These are phyloP conservation scores for Trypanosoma mega DNA, from an alignment of 208 protist species.

Conservation along the genomic window DNA sequence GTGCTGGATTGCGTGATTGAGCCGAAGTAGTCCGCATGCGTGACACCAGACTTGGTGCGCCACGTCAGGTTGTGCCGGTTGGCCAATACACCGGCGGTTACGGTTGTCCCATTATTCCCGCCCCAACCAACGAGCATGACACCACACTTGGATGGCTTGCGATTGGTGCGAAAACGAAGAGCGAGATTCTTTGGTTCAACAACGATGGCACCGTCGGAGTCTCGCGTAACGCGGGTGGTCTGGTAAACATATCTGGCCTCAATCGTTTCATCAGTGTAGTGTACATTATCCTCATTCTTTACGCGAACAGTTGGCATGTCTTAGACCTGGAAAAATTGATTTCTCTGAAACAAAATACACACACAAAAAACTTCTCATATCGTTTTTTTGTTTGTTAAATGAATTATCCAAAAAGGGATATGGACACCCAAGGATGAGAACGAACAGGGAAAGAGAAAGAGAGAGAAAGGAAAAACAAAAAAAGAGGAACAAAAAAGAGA, in stretches of 20 bases:
- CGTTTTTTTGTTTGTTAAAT: too few species aligned
- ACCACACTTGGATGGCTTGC: constrained; percentile 83
- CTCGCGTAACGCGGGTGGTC: constrained; percentile 58
- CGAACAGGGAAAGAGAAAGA: too few species aligned
- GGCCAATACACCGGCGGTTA: constrained; percentile 96
- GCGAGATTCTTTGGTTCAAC: constrained; percentile 66
- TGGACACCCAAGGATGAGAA: too few species aligned
- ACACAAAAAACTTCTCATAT: too few species aligned
- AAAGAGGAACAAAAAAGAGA: too few species aligned
- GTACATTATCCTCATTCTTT: constrained; percentile 47
- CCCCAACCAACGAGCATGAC: constrained; percentile 97
- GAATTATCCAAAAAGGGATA: too few species aligned
- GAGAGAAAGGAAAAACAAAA: too few species aligned
- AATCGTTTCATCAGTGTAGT: constrained; percentile 82
- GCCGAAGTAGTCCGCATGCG: constrained; percentile 97
- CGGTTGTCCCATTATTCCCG: constrained; percentile 99
- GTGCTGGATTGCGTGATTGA: constrained; percentile 97
- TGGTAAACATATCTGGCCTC: constrained; percentile 82
- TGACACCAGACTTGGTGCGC: constrained; percentile 90
- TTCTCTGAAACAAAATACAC: too few species aligned
- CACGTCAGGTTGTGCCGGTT: constrained; percentile 94
- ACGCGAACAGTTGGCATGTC: constrained; percentile 47
- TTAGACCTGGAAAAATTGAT: background rate
- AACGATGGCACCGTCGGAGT: constrained; percentile 38
- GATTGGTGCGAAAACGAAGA: constrained; percentile 90